phyloP scores from a whole-genome alignment of 75 land plant species.

The Pseudotsuga menziesii region DNA sequence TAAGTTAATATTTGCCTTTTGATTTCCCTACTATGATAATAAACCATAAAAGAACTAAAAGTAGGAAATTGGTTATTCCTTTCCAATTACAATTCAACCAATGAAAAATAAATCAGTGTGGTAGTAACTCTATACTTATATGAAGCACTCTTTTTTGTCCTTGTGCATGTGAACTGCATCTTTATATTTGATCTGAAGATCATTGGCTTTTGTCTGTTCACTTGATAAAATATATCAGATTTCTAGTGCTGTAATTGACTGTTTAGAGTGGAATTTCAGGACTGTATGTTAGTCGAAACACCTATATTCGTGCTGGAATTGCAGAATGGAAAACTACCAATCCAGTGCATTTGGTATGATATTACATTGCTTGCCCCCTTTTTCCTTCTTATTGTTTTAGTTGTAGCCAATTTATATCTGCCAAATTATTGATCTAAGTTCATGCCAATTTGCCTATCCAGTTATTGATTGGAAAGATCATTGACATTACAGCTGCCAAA shows the following conservation, averaged over 20 bases:
- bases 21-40: too few species aligned
- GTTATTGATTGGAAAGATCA: background rate
- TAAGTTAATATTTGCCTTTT: too few species aligned
- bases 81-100: background rate
- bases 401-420: background rate
- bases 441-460: background rate
- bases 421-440: background rate
- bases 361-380: background rate
- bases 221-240: background rate
- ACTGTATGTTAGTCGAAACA: slow-evolving; percentile 91
- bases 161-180: background rate
- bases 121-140: background rate
- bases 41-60: background rate
- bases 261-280: slow-evolving; percentile 42
- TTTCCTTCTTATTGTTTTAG: background rate
- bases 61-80: background rate
- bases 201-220: background rate
- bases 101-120: background rate
- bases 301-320: slow-evolving; percentile 90
- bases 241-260: slow-evolving; percentile 3
- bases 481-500: background rate
- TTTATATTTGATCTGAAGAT: background rate
- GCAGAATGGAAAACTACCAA: slow-evolving; percentile 93
- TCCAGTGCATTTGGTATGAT: slow-evolving; percentile 90
- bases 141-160: background rate